Evolutionary conservation across 2,329 filamentous ascomycete species (phyloP), one percentile per base, ranked within the genome.

Genomic region (Xylariaceae sp.): DNA sequence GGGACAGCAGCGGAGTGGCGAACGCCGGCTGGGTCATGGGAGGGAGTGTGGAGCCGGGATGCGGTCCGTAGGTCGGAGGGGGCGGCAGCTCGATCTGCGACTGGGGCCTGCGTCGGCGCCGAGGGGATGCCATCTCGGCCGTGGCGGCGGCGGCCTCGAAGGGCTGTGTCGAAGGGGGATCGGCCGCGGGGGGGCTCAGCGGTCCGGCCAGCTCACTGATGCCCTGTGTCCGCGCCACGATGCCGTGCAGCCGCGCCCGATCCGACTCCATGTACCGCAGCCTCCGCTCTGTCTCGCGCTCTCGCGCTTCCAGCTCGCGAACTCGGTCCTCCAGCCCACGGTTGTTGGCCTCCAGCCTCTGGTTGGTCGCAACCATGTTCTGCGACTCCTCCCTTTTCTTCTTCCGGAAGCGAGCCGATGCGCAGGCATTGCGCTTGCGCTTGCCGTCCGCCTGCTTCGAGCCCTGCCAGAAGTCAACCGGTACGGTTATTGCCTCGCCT

Each of bases 391-490:
- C 84, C 61, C 93, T 93, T 52, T 87, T 79, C 39, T 88, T 74
- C 51, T 80, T 77, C 35, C 87, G 75, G 45, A 93, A 92, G 38
- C 87, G 73, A 30, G 85, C 85, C 36, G 86, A 93, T 5, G 87
- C 87, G 30, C 83, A 83, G 25, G 87, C 87, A 51, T 94, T 94
- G 32, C 86, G 75, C 56, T 83, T 80, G 36, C 87, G 72, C 61
- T 92, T 94, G 57, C 93, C 85, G 50, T 92, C 84, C 24, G 85
- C 83, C 48, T 85, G 77, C 45, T 80, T 81, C 10, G 87, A 93
- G 10, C 82, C 87, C 48, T 86, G 82, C 46, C 86, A 82, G 27
- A 84, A 77, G 53, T 94, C 86, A 8, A 90, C 77, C 11, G 80
- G 79, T 31, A 89, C 76, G 8, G 68, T 58, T 26, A 76, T 70